A percentile compares a stretch with the other conserved stretches of the same genome.
These are phyloP conservation scores for Cutaneotrichosporon daszewskae DNA, from an alignment of 1,284 basidiomycete species.

Conservation along the genomic window DNA sequence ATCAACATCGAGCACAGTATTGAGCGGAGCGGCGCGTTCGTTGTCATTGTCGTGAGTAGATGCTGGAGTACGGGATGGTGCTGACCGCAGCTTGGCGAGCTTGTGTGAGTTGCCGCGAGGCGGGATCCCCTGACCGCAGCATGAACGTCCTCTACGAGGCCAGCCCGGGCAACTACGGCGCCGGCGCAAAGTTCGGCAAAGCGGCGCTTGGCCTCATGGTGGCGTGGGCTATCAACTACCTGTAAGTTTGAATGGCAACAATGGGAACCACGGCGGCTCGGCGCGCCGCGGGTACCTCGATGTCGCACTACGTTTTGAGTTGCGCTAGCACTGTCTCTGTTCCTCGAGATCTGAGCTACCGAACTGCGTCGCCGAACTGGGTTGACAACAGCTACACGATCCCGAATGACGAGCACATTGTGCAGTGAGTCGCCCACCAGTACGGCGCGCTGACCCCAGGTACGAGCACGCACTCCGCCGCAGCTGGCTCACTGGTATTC, in stretches of 20 bases:
- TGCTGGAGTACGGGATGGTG: neutral
- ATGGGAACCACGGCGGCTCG: too few relatives aligned
- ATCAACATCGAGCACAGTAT: conserved; percentile 50
- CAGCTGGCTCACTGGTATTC: conserved; percentile 42
- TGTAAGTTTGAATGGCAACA: too few relatives aligned
- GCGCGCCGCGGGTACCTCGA: too few relatives aligned
- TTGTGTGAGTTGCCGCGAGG: too few relatives aligned
- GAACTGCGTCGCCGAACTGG: too few relatives aligned
- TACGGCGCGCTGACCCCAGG: conserved; percentile 10
- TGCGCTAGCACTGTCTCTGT: too few relatives aligned
- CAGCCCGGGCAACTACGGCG: conserved; percentile 12
- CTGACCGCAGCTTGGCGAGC: conserved; percentile 24
- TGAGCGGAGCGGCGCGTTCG: conserved; percentile 45
- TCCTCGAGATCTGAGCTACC: too few relatives aligned
- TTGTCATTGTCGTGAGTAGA: conserved; percentile 40
- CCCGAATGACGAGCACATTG: conserved; percentile 25
- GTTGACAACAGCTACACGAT: conserved; percentile 28
- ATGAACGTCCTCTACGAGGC: conserved; percentile 15
- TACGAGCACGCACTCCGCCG: conserved; percentile 47
- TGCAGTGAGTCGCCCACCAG: conserved; percentile 18
- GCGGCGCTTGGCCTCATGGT: conserved; percentile 45
- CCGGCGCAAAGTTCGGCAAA: conserved; percentile 35
- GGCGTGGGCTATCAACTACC: conserved; percentile 48
- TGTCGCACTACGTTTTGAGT: too few relatives aligned
- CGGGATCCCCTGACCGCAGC: conserved; percentile 4